Evolutionary conservation across 1,284 basidiomycete species (phyloP).

Genomic region (Puccinia brachypodii): DNA sequence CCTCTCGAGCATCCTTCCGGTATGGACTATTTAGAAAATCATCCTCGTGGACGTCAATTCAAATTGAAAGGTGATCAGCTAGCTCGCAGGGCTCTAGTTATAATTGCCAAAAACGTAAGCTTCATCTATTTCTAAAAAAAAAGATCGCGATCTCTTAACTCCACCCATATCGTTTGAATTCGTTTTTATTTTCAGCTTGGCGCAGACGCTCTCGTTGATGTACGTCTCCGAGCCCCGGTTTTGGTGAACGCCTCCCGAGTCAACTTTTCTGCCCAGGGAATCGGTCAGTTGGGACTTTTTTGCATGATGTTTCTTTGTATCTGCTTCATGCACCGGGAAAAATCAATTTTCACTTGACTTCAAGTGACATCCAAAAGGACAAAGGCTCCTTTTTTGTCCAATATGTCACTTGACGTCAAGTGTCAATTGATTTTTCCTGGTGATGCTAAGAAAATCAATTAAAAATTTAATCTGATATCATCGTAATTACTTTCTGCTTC

Average conservation of each 20-base stretch:
- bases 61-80: background rate
- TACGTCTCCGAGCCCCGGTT: constrained; percentile 8
- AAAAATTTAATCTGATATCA: too few relatives aligned
- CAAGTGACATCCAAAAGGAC: background rate
- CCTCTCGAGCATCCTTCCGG: constrained; percentile 16
- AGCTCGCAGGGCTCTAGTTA: background rate
- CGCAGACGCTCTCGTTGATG: background rate
- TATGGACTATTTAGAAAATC: constrained; percentile 22
- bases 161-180: background rate
- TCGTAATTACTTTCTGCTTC: background rate
- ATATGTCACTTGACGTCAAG: too few relatives aligned
- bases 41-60: background rate
- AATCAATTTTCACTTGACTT: background rate
- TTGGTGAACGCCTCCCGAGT: constrained; percentile 19
- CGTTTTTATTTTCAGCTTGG: constrained; percentile 19
- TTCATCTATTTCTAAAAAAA: background rate
- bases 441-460: too few relatives aligned
- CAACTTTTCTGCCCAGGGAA: constrained; percentile 38
- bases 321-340: background rate
- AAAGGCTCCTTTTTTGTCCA: too few relatives aligned
- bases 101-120: constrained; percentile 23
- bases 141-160: background rate
- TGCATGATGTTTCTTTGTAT: background rate
- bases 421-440: too few relatives aligned
- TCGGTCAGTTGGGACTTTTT: constrained; percentile 28